Evolutionary conservation across 805 yeast genomes (phyloP), one percentile per base, ranked within the genome.

Genomic region (Lipomyces chichibuensis): DNA sequence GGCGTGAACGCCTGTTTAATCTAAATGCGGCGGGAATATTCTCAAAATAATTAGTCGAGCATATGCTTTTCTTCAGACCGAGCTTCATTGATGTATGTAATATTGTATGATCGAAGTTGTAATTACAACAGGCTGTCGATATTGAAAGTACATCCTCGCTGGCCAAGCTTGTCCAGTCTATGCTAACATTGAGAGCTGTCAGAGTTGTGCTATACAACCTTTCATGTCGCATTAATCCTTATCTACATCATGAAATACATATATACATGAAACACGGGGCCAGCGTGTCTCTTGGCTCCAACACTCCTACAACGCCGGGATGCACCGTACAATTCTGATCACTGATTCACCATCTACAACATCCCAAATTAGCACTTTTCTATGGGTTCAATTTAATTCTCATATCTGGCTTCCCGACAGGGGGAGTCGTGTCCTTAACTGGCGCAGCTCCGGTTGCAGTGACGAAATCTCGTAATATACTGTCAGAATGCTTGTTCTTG

Each of bases 391-490:
- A 55, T 32, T 62, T 66, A 5, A 53, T 54, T 25, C 52, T 49
- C 17, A 59, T 4, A 55, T 59, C 53, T 11, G 63, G 29, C 14
- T 35, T 46, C 46, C 69, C 69, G 20, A 52, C 53, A 7, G 66
- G 66, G n/a, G 33, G n/a, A 2, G 59, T 20, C 7, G 23, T 17
- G 23, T 54, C 35, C 2, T 25, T 33, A 17, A 54, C 69, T 9
- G 60, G 56, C 43, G n/a, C 32, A 4, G 69, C 64, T 7, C 54
- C 35, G 20, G 65, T 62, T n/a, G 25, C 59, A 3, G 20, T 8
- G n/a, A 88, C 80, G 53, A 92, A 80, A 67, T 84, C 85, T 39
- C 80, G 75, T 77, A 91, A 83, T 54, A 92, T 90, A 55, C 80
- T 84, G 33, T 79, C 78, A 32, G 84, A 80, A 58, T 77, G 78